A percentile compares a stretch with the other conserved stretches of the same genome.
phyloP scores from a whole-genome alignment of 1,139 yeast genomes.

The Casaregolazyma lundiana region DNA sequence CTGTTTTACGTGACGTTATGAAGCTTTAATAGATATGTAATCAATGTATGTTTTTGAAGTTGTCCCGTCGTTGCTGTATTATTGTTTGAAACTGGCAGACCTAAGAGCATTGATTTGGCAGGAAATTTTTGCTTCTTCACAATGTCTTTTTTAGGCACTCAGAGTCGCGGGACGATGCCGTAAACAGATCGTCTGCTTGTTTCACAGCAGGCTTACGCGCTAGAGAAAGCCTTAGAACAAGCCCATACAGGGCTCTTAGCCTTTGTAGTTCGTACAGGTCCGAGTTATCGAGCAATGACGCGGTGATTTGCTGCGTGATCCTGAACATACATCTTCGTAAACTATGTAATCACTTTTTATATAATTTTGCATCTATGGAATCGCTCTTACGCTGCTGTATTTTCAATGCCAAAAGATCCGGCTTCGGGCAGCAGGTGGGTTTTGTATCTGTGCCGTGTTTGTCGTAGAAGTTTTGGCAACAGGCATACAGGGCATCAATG shows the following conservation, averaged over 20 bases:
- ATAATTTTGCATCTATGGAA: conserved; percentile 27
- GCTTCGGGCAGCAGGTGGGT: conserved; percentile 64
- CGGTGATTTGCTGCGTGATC: conserved; percentile 21
- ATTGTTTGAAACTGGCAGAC: too few relatives aligned
- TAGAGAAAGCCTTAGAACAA: conserved; percentile 21
- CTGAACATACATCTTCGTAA: conserved; percentile 24
- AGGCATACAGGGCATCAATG: conserved; percentile 57
- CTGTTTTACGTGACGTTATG: too few relatives aligned
- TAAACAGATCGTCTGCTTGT: conserved; percentile 20
- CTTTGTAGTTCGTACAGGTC: conserved; percentile 22
- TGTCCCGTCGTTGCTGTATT: too few relatives aligned
- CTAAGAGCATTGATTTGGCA: too few relatives aligned
- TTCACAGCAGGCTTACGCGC: conserved; percentile 22
- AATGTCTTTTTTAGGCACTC: conserved; percentile 24
- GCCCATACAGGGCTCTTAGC: conserved; percentile 7
- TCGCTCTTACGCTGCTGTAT: conserved; percentile 45
- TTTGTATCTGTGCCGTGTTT: conserved; percentile 48
- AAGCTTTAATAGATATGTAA: too few relatives aligned
- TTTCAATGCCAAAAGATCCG: conserved; percentile 49
- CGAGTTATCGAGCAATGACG: conserved; percentile 21
- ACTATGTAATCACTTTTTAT: conserved; percentile 7
- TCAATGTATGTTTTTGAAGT: not conserved
- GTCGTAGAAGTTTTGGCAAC: conserved; percentile 57
- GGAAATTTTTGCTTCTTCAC: conserved; percentile 12
- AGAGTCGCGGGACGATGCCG: conserved; percentile 24